phyloP scores from a whole-genome alignment of 164 flowering plant genomes.

The Taxillus chinensis region DNA sequence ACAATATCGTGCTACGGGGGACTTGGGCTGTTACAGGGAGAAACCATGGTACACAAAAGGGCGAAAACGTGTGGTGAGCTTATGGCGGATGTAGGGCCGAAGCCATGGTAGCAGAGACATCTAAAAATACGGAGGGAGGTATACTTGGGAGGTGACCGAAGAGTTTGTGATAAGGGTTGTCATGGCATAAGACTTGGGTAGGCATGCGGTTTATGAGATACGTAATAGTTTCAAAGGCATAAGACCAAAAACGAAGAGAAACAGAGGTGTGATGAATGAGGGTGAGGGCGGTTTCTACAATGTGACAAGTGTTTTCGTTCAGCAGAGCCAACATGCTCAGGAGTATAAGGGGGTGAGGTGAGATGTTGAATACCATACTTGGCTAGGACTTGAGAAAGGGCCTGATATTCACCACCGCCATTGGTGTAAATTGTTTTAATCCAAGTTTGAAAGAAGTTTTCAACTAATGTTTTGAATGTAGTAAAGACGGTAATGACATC shows the following conservation, averaged over 20 bases:
- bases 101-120: too few species aligned
- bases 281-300: conserved; percentile 2
- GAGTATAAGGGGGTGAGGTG: conserved; percentile 1
- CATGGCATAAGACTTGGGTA: not conserved
- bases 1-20: too few species aligned
- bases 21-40: too few species aligned
- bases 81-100: too few species aligned
- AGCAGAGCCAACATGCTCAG: conserved; percentile 1
- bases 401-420: conserved; percentile 5
- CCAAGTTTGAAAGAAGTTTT: not conserved
- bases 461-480: not conserved
- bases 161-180: conserved; percentile 1
- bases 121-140: too few species aligned
- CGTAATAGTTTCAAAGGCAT: conserved; percentile 1
- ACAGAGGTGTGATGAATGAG: conserved; percentile 2
- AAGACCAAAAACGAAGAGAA: conserved; percentile 1
- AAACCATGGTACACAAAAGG: too few species aligned
- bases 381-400: not conserved
- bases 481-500: conserved; percentile 1
- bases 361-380: not conserved
- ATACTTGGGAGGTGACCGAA: not conserved
- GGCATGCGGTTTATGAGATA: conserved; percentile 6
- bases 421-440: not conserved
- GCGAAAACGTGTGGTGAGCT: too few species aligned
- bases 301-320: not conserved